Evolutionary conservation across 148 eudicot genomes (phyloP).

Genomic region (Arctostaphylos glauca): DNA sequence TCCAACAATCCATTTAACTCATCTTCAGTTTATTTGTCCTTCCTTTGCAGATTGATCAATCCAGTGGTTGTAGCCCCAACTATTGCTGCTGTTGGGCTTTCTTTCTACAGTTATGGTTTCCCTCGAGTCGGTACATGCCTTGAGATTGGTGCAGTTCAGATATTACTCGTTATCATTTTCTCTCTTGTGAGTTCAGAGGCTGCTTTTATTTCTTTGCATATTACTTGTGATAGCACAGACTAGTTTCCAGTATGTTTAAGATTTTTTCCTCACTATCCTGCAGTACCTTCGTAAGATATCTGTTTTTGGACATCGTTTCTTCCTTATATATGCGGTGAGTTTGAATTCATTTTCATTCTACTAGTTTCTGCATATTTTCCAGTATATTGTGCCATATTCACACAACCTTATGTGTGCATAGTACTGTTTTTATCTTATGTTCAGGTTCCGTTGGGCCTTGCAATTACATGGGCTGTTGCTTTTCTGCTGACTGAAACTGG

Average conservation of each 20-base stretch:
- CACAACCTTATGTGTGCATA: background rate
- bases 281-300: slow-evolving; percentile 98
- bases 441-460: slow-evolving; percentile 90
- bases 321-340: slow-evolving; percentile 95
- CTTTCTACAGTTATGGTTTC: slow-evolving; percentile 94
- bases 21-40: background rate
- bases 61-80: slow-evolving; percentile 99
- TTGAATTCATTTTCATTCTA: slow-evolving; percentile 7
- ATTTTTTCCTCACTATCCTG: slow-evolving; percentile 23
- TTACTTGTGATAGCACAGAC: background rate
- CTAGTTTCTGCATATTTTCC: background rate
- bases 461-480: slow-evolving; percentile 84
- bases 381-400: background rate
- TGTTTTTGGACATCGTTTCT: slow-evolving; percentile 82
- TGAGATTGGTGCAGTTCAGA: slow-evolving; percentile 92
- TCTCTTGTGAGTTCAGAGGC: slow-evolving; percentile 76
- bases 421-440: slow-evolving; percentile 9
- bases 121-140: slow-evolving; percentile 89
- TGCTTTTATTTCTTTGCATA: slow-evolving; percentile 6
- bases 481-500: slow-evolving; percentile 91
- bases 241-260: background rate
- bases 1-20: background rate
- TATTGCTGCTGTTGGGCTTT: slow-evolving; percentile 95
- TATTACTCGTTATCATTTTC: slow-evolving; percentile 75
- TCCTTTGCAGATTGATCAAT: slow-evolving; percentile 64